Base-by-base conservation (phyloP, 2,329 filamentous ascomycete species). In the Periconia sp. region DNA sequence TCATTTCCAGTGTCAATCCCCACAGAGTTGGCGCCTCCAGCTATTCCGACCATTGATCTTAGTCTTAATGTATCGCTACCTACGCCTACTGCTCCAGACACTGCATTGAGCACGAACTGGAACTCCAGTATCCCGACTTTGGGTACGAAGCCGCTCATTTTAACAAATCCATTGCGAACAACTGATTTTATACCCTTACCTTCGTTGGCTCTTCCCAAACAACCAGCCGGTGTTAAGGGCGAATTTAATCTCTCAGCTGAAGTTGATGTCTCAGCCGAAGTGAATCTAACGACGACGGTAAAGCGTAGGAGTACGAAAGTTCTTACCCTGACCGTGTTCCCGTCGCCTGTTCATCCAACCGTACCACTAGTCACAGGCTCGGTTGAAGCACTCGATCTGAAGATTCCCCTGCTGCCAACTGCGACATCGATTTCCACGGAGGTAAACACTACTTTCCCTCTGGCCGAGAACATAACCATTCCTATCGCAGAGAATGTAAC, bases 151-250 rank as follows among this genome's bases (percentile, higher is more conserved):
- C 21, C 21, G 16, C 12, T 43, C 2, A 40, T 40, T 12, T 36
- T 35, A 24, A 45, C 36, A 10, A 36, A 40, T 13, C 32, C 42
- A 16, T 21, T 40, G 13, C 30, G 42, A 12, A 30, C 42, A 11
- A 44, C 41, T n/a, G 22, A 35, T 29, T 11, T 6, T 5, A 11
- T 15, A 7, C 5, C 26, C 5, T 15, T 15, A n/a, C n/a, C 12
- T n/a, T 11, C 6, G 26, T 6, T 6, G n/a, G 26, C 6, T 6
- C 12, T 29, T 29, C 26, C 26, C 6, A 15, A 29, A 6, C 5
- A 6, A 15, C n/a, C 26, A 6, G 5, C 26, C 6, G 16, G 26
- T 30, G 16, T n/a, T n/a, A 12, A n/a, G 12, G 26, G n/a, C n/a
- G n/a, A n/a, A n/a, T n/a, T n/a, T n/a, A n/a, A n/a, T n/a, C n/a